Evolutionary conservation across 164 flowering plant genomes (phyloP), one percentile per base, ranked within the genome.

Genomic region (Piper longum): DNA sequence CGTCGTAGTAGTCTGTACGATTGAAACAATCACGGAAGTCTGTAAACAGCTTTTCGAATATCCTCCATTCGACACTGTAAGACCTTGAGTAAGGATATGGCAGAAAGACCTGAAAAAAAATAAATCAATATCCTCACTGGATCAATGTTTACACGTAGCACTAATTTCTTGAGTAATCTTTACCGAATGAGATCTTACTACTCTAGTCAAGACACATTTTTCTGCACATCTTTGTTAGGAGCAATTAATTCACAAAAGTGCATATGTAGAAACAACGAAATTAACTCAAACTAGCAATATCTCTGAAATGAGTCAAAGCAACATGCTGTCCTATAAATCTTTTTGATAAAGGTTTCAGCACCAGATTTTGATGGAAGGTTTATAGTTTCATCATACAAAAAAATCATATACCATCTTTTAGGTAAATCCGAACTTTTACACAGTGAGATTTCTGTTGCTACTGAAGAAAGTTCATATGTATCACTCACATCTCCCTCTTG

Each of bases 1-100:
- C 71, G 60, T 85, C 86, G 42, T 75, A 79, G 70, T 82, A 83
- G 40, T 89, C 90, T 4, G 62, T 75, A 41, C 67, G 66, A 51
- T 61, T 67, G 64, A 89, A 80, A 74, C 90, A 86, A 68, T 86
- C 96, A 11, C 96, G 86, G 66, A 83, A 89, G 69, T 89, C 92
- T 26, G 85, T 89, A 72, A 86, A 85, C 42, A 89, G 85, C 79
- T 80, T 86, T 59, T 89, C 96, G 57, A 82, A 86, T 61, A 85
- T 78, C 79, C 79, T 83, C 88, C 96, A 81, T 54, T 79, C 80
- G 54, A 89, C 87, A 78, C 74, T 68, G 56, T 74, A 64, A 16
- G 92, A 83, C 72, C 82, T 78, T 18, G 84, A 75, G 76, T 86
- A 89, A 5, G 92, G 92, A 70, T 79, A 83, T 17, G 90, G 85